Base-by-base conservation (phyloP, 2,329 filamentous ascomycete genomes). In the Alternaria sp. region DNA sequence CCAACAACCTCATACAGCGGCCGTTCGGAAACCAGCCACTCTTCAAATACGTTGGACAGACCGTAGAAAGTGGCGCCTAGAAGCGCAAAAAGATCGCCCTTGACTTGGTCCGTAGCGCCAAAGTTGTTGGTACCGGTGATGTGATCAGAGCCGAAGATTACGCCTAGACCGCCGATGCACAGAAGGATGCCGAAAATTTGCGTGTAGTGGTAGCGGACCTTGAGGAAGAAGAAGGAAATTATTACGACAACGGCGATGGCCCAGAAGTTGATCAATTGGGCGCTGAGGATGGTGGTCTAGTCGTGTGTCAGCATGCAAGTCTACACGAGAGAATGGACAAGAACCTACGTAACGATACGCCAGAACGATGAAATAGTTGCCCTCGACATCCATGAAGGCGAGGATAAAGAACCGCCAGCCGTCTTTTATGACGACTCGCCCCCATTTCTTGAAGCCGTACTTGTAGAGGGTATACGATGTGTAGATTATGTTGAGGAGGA, bases 251-350 rank as follows among this genome's bases (percentile, higher is more conserved):
- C 90, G 54, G 97, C 92, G 70, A 99, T 98, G 72, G 94, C 92
- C 95, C 95, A 98, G 83, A 98, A 98, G 85, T 97, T 97, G 83
- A 99, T 93, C 56, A 99, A 87, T 85, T 98, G 94, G 15, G 93
- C 93, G 19, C 91, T 96, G 52, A 98, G 86, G 72, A 97, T 91
- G 74, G 94, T 97, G 58, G 95, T 97, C 84, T 96, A 19, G 12
- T 13, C 19, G 6, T 13, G 19, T 26, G 45, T 65, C 43, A 62
- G 44, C 13, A 19, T 21, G 12, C 36, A 40, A 40, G 36, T 40
- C 36, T 40, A 43, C 26, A 12, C 19, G 50, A 47, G 5, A 43
- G 25, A 17, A 17, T 25, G 15, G 23, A 47, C 23, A 6, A 15
- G n/a, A 15, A 69, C 73, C 56, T 65, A 73, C 74, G 62, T 80